These are phyloP conservation scores for Pleurotus pulmonarius DNA, from an alignment of 768 basidiomycete genomes.

Conservation along the genomic window DNA sequence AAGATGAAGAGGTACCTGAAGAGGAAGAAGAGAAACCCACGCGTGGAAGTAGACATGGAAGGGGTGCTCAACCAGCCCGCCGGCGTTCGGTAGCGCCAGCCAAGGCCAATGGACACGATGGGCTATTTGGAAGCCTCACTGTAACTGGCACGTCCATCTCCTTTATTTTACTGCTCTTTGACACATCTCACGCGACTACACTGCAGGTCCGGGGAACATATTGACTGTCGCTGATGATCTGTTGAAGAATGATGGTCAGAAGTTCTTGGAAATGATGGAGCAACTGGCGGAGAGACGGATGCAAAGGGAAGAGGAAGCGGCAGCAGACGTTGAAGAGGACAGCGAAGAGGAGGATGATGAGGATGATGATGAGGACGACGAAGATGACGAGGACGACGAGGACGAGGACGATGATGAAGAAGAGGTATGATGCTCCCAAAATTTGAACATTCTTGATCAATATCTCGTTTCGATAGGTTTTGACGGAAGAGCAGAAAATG, in stretches of 20 bases:
- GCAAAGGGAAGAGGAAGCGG: constrained; percentile 75
- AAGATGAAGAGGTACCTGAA: constrained; percentile 48
- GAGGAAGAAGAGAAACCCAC: constrained; percentile 39
- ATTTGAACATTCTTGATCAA: not conserved
- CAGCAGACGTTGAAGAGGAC: constrained; percentile 41
- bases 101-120: constrained; percentile 52
- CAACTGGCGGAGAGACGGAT: constrained; percentile 93
- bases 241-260: constrained; percentile 96
- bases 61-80: constrained; percentile 13
- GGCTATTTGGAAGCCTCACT: constrained; percentile 76
- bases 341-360: constrained; percentile 43
- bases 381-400: constrained; percentile 57
- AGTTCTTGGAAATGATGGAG: constrained; percentile 99
- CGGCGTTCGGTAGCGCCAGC: constrained; percentile 23
- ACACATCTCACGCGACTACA: constrained; percentile 8
- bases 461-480: constrained; percentile 35
- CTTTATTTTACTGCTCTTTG: constrained; percentile 12
- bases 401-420: constrained; percentile 35
- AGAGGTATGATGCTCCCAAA: constrained; percentile 29
- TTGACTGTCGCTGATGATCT: constrained; percentile 98
- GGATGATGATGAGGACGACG: constrained; percentile 38
- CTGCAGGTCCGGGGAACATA: constrained; percentile 82
- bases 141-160: constrained; percentile 60
- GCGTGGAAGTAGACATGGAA: constrained; percentile 19
- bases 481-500: constrained; percentile 98